These are phyloP conservation scores for Trifolium subterraneum DNA, from an alignment of 306 rosid species.

Conservation along the genomic window DNA sequence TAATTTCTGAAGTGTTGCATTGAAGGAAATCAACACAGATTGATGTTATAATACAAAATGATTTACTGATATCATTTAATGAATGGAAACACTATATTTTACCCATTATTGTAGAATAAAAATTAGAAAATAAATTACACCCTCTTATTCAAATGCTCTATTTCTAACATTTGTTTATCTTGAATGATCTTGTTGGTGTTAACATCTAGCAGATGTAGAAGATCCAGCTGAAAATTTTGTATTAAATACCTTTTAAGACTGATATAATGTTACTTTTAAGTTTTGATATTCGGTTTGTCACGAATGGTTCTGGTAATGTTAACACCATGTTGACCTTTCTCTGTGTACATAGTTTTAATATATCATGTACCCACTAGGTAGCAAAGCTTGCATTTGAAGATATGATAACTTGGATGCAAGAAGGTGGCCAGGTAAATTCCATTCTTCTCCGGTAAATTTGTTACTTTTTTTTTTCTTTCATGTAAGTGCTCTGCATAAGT, in stretches of 20 bases:
- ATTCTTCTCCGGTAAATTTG: conserved; percentile 34
- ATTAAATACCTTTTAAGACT: conserved; percentile 13
- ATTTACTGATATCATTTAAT: conserved; percentile 14
- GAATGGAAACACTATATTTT: conserved; percentile 12
- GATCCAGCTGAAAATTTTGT: conserved; percentile 13
- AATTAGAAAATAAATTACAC: conserved; percentile 22
- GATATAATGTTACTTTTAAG: conserved; percentile 16
- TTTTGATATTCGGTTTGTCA: conserved; percentile 35
- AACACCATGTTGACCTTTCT: conserved; percentile 56
- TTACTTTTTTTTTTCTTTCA: conserved; percentile 34
- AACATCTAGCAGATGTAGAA: conserved; percentile 39
- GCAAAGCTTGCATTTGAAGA: conserved; percentile 98
- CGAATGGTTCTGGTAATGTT: conserved; percentile 42
- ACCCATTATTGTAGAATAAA: conserved; percentile 21
- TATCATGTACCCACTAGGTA: conserved; percentile 86
- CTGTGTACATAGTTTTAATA: conserved; percentile 77
- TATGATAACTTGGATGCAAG: conserved; percentile 99
- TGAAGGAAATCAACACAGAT: neutral
- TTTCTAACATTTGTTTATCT: conserved; percentile 33
- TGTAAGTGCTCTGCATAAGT: conserved; percentile 31
- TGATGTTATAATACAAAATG: conserved; percentile 26
- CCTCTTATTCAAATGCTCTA: conserved; percentile 26
- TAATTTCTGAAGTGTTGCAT: neutral
- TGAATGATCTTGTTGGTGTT: conserved; percentile 40
- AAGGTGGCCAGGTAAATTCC: conserved; percentile 95